phyloP scores from a whole-genome alignment of 192 early-diverging fungal genomes.

The Dissophora ornata region DNA sequence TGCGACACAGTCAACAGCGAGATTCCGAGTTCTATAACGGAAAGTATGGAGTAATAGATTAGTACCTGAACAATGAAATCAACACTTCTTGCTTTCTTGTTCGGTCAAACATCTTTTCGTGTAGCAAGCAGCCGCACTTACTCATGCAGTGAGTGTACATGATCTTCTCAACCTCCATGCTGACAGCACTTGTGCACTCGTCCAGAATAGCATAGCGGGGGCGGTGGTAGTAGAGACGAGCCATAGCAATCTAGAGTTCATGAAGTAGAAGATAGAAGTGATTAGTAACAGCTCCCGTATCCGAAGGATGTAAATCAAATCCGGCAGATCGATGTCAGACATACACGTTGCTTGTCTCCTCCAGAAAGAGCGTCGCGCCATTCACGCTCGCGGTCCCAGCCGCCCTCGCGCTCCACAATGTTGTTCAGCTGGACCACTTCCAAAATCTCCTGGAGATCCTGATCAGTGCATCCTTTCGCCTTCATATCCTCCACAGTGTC shows the following conservation, averaged over 20 bases:
- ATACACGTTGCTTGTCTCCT: slow-evolving; percentile 92
- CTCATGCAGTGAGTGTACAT: slow-evolving; percentile 86
- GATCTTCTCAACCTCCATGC: slow-evolving; percentile 92
- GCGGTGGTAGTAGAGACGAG: slow-evolving; percentile 95
- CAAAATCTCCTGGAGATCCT: slow-evolving; percentile 82
- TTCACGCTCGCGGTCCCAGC: slow-evolving; percentile 86
- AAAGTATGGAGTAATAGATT: background rate
- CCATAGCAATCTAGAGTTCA: slow-evolving; percentile 85
- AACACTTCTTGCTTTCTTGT: no score
- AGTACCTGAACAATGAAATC: no score
- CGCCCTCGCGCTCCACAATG: slow-evolving; percentile 91
- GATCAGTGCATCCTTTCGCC: slow-evolving; percentile 76
- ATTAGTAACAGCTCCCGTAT: no score
- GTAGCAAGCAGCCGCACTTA: slow-evolving; percentile 10
- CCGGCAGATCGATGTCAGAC: no score
- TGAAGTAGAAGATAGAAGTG: slow-evolving; percentile 14
- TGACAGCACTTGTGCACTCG: slow-evolving; percentile 92
- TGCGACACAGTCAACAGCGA: slow-evolving; percentile 95
- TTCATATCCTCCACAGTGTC: slow-evolving; percentile 86
- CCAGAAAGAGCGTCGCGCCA: slow-evolving; percentile 96
- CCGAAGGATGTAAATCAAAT: no score
- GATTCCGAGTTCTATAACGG: slow-evolving; percentile 75
- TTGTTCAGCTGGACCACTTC: slow-evolving; percentile 83
- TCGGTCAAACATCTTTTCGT: no score
- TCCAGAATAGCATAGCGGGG: slow-evolving; percentile 97